Conservation (phyloP, 2,329 filamentous ascomycete species). For the Botrytis sinoallii region DNA sequence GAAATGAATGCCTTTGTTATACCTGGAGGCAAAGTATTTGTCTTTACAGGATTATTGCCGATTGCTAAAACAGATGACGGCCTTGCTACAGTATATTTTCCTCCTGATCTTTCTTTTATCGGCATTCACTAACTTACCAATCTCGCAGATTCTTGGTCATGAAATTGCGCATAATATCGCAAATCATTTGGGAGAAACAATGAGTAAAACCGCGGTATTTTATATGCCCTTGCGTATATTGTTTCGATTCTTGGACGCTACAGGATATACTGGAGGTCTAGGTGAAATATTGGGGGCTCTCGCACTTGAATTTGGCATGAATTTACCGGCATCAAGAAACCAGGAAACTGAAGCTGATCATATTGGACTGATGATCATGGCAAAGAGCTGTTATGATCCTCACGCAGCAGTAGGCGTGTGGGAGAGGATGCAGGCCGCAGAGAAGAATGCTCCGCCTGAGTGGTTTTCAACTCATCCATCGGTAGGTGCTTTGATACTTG, state of each 20-base stretch:
- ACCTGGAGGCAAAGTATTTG: conserved; percentile 76
- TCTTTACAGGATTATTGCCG: conserved; percentile 70
- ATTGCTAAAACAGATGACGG: conserved; percentile 65
- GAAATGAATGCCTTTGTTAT: conserved; percentile 72
- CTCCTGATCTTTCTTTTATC: not conserved
- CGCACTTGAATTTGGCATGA: conserved; percentile 58
- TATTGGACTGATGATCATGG: conserved; percentile 80
- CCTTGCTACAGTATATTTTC: conserved; percentile 52
- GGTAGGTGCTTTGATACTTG: conserved; percentile 43
- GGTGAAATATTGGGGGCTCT: conserved; percentile 30
- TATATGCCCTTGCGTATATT: conserved; percentile 41
- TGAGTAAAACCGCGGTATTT: conserved; percentile 41
- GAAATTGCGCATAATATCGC: conserved; percentile 77
- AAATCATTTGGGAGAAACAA: conserved; percentile 63
- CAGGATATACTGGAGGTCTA: conserved; percentile 29
- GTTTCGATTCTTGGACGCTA: conserved; percentile 38
- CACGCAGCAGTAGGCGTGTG: conserved; percentile 63
- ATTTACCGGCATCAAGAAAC: conserved; percentile 63
- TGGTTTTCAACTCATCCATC: conserved; percentile 76
- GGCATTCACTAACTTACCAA: conserved; percentile 38
- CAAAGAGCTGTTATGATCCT: conserved; percentile 74
- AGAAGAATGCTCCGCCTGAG: conserved; percentile 57
- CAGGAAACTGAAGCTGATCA: conserved; percentile 79
- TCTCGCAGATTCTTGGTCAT: conserved; percentile 73
- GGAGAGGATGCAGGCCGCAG: conserved; percentile 59